phyloP scores from a whole-genome alignment of 2,329 filamentous ascomycete genomes.

The Alternaria arbusti region DNA sequence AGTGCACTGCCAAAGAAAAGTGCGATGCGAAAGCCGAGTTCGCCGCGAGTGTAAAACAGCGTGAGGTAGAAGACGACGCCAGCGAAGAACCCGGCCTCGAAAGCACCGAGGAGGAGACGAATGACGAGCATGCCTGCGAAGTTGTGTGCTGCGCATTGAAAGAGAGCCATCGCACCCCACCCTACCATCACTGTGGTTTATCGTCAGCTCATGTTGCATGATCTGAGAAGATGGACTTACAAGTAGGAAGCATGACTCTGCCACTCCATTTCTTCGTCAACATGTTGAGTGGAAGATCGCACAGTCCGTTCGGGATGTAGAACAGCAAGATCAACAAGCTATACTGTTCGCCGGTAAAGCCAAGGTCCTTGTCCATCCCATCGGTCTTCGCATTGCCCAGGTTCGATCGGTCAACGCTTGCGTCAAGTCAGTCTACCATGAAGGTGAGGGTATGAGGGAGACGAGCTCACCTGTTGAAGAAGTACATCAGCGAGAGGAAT shows the following conservation, averaged over 20 bases:
- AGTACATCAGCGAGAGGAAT: background rate
- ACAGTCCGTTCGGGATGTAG: conserved; percentile 59
- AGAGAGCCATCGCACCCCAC: conserved; percentile 58
- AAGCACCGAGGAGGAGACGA: conserved; percentile 56
- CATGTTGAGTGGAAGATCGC: conserved; percentile 58
- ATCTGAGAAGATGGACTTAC: conserved; percentile 21
- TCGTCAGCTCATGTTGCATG: background rate
- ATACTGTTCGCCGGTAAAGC: conserved; percentile 52
- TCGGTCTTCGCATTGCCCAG: conserved; percentile 60
- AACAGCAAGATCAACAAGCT: conserved; percentile 58
- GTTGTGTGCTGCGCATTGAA: conserved; percentile 57
- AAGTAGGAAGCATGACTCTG: conserved; percentile 49
- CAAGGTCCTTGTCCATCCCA: conserved; percentile 53
- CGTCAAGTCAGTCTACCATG: conserved; percentile 50
- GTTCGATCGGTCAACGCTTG: conserved; percentile 50
- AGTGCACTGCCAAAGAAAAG: conserved; percentile 55
- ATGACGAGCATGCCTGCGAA: conserved; percentile 59
- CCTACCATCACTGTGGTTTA: conserved; percentile 49
- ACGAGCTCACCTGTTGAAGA: background rate
- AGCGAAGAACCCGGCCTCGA: conserved; percentile 63
- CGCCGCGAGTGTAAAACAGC: conserved; percentile 54
- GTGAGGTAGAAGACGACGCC: conserved; percentile 62
- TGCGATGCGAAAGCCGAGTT: conserved; percentile 54
- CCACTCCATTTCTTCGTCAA: conserved; percentile 57
- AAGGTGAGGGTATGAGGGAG: no score